phyloP scores from a whole-genome alignment of 257 asterid species.

The Pogostemon cablin region DNA sequence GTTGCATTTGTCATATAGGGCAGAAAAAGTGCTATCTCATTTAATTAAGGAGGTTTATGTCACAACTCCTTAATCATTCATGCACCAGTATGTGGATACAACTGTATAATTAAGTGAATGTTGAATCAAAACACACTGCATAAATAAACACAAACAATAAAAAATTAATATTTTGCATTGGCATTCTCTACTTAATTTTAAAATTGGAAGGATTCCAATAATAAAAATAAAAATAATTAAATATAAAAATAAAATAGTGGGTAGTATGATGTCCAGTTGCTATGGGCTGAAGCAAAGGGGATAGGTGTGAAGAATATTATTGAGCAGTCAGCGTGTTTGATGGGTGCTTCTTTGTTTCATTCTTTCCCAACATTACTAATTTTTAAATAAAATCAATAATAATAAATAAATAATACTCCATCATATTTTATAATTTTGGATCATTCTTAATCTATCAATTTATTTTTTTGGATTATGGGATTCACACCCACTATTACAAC shows the following conservation, averaged over 20 bases:
- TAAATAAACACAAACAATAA: not conserved
- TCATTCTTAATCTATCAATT: too few species aligned
- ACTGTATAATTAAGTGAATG: not conserved
- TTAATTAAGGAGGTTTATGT: too few species aligned
- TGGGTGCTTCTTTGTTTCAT: constrained; percentile 35
- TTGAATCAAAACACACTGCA: not conserved
- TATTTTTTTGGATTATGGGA: too few species aligned
- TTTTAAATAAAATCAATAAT: not conserved
- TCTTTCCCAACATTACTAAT: constrained; percentile 32
- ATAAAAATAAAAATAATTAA: not conserved
- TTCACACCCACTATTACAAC: too few species aligned
- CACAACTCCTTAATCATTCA: constrained; percentile 6
- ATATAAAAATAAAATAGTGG: not conserved
- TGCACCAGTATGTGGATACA: not conserved
- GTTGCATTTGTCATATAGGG: too few species aligned
- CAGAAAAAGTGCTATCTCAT: too few species aligned
- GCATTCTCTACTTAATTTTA: not conserved
- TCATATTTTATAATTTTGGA: too few species aligned
- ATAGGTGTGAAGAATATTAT: constrained; percentile 23
- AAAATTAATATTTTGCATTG: not conserved
- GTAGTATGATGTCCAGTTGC: constrained; percentile 22
- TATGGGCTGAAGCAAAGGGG: constrained; percentile 36
- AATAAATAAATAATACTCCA: too few species aligned
- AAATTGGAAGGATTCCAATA: constrained; percentile 15
- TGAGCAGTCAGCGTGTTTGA: constrained; percentile 29